phyloP scores from a whole-genome alignment of 2,329 filamentous ascomycete genomes.

The Botryotinia calthae region DNA sequence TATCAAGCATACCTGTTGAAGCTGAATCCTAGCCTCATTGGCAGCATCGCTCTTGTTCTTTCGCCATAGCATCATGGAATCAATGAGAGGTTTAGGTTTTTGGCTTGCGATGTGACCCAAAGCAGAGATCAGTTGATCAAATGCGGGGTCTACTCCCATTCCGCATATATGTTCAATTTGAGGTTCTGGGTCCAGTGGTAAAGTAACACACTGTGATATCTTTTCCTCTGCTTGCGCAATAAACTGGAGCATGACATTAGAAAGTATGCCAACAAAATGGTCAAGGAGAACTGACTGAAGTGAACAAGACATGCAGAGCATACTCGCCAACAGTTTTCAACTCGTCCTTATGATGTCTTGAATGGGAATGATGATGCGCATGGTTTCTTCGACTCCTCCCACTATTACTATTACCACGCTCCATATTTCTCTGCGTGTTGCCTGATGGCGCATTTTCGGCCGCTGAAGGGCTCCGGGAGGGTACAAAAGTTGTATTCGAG shows the following conservation, averaged over 20 bases:
- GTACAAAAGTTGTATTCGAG: conserved; percentile 36
- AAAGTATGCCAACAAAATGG: conserved; percentile 5
- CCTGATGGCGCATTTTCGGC: conserved; percentile 46
- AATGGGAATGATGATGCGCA: conserved; percentile 62
- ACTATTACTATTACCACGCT: conserved; percentile 61
- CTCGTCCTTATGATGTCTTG: conserved; percentile 66
- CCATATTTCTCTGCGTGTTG: conserved; percentile 52
- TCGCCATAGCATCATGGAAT: conserved; percentile 97
- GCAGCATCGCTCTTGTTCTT: conserved; percentile 93
- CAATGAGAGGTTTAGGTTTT: conserved; percentile 91
- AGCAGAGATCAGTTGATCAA: conserved; percentile 91
- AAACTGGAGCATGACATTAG: conserved; percentile 56
- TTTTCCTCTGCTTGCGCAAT: conserved; percentile 96
- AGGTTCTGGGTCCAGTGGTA: conserved; percentile 75
- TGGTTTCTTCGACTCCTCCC: conserved; percentile 66
- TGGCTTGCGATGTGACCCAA: conserved; percentile 91
- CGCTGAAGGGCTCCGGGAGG: conserved; percentile 41
- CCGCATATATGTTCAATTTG: conserved; percentile 89
- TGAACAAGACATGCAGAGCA: conserved; percentile 93
- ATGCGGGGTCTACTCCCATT: conserved; percentile 78
- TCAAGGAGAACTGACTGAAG: conserved; percentile 59
- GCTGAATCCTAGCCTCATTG: conserved; percentile 60
- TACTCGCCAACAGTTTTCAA: conserved; percentile 96
- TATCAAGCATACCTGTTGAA: conserved; percentile 47
- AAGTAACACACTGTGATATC: conserved; percentile 81